Evolutionary conservation across 345 rosid species (phyloP), one percentile per base, ranked within the genome.

Genomic region (Gossypium mustelinum): DNA sequence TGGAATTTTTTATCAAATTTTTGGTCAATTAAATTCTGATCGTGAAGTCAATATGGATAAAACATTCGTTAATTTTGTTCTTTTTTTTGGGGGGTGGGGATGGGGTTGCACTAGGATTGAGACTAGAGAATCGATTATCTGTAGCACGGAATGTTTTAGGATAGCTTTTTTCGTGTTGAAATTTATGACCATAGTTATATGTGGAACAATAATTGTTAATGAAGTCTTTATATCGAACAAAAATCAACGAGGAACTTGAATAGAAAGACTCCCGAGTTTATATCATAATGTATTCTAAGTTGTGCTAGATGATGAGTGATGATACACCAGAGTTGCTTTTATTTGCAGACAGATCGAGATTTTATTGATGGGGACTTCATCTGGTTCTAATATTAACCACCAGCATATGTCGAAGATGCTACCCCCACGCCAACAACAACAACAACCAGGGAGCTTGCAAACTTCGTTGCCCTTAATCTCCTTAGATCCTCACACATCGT

Each of bases 341-440:
- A 22, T 68, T 9, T 79, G 52, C 80, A 80, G 82, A 24, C 56
- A 52, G 43, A 57, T 48, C n/a, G 22, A 70, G 65, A 50, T 16
- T 73, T 72, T 47, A 75, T 81, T 84, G 77, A 95, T 95, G 99
- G 97, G 93, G 52, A 80, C 96, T 77, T 95, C 97, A 59, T 90
- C 98, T 76, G 98, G 97, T 47, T 93, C 99, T 63, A 88, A 91
- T 77, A 84, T 86, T 72, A 85, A 87, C 75, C 85, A 89, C 60
- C 95, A 88, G 71, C 68, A 82, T 81, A 80, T 87, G 6, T 84
- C 87, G 0, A 82, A 71, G 65, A 93, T 96, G 98, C 82, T 92
- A 60, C 98, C 99, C 72, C 98, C 98, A 29, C 89, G 97, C 11
- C 97, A 90, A 47, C 97, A 93, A 73, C 86, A 92, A 73, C 86